Evolutionary conservation across 495 filamentous ascomycete genomes (phyloP), one percentile per base, ranked within the genome.

Genomic region (Bathelium albidoporum): DNA sequence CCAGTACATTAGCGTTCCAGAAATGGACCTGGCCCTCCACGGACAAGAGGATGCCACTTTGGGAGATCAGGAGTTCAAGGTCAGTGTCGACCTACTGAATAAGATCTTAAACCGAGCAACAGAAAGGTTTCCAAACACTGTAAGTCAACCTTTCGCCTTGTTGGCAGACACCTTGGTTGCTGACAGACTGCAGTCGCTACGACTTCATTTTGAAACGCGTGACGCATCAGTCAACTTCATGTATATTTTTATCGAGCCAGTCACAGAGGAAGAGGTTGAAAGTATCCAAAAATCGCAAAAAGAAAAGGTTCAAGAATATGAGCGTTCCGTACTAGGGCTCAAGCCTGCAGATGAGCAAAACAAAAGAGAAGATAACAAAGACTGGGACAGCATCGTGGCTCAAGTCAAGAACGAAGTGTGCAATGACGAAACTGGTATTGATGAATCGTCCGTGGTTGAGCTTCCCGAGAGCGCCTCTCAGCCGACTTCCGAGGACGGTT

Each of bases 1-100:
- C 74, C 94, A 97, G 73, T 99, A 99, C 70, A 78, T 99, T 61
- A 83, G 84, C 62, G 73, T 96, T 16, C 68, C 79, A 1, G 95
- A 97, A 69, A 94, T 99, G 89, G 94, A 99, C 72, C 72, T 77
- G 16, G 80, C 89, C 0, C 71, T 99, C 7, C 94, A 99, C 69
- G 91, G 90, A 24, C 83, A 86, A 61, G 65, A 66, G 2, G 78
- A 89, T 66, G 80, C 78, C 0, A 69, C 72, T 0, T 76, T 96
- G 32, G 94, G 95, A n/a, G 85, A 95, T 69, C 74, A 78, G n/a
- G 94, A 99, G 68, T 97, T 96, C 75, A 86, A 84, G 66, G 60
- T 88, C 14, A 95, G 90, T 75, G 66, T 97, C 60, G 74, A 82
- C 16, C 72, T 97, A 18, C 79, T 96, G 70, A 92, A 95, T 70